Percentiles rank a stretch among this genome's conserved stretches.
Conservation (phyloP, 805 yeast genomes). For the Suhomyces sp. region DNA sequence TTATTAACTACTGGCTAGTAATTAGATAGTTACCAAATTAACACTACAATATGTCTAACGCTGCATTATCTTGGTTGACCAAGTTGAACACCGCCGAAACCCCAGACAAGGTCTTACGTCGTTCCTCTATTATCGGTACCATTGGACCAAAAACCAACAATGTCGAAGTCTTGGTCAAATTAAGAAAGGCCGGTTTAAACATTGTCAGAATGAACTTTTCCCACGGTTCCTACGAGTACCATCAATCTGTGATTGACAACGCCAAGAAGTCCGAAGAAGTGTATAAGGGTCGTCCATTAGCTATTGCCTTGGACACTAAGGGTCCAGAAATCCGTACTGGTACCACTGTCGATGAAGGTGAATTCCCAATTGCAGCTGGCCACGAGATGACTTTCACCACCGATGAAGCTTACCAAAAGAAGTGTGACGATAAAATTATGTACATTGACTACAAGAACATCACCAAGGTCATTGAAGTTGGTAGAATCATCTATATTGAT, state of each 20-base stretch:
- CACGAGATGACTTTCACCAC: constrained; percentile 94
- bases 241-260: constrained; percentile 93
- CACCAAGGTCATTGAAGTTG: constrained; percentile 85
- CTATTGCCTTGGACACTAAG: constrained; percentile 97
- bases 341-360: constrained; percentile 75
- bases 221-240: constrained; percentile 97
- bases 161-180: constrained; percentile 76
- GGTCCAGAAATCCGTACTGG: constrained; percentile 99
- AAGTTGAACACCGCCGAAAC: constrained; percentile 67
- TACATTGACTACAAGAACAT: constrained; percentile 93
- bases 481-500: constrained; percentile 90
- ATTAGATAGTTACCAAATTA: background rate
- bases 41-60: constrained; percentile 33
- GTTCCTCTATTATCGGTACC: constrained; percentile 96
- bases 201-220: constrained; percentile 99
- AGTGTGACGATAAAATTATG: constrained; percentile 79
- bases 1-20: constrained; percentile 3
- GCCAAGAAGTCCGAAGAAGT: constrained; percentile 90
- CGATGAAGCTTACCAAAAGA: constrained; percentile 70
- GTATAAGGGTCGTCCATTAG: constrained; percentile 94
- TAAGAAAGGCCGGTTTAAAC: constrained; percentile 96
- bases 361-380: constrained; percentile 77
- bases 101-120: constrained; percentile 80
- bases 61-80: constrained; percentile 76
- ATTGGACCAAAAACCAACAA: constrained; percentile 97